Percentiles rank a stretch among this genome's conserved stretches.
Evolutionary conservation across 2,329 filamentous ascomycete species (phyloP).

Genomic region (Thielaviopsis ethacetica): DNA sequence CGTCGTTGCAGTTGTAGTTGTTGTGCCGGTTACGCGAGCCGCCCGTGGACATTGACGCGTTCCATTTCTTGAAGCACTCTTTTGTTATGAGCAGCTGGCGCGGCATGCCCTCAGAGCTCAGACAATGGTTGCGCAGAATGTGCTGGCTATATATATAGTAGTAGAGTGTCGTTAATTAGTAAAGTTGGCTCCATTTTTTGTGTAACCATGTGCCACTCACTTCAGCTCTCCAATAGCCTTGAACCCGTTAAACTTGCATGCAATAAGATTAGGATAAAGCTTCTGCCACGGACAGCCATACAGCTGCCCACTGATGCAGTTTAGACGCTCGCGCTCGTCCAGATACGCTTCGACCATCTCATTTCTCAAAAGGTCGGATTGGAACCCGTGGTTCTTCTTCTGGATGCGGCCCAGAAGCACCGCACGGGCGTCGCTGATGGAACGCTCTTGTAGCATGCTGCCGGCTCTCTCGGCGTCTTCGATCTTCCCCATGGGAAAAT

Average conservation of each 20-base stretch:
- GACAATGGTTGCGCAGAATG: slow-evolving; percentile 14
- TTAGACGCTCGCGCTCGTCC: not conserved
- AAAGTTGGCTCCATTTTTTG: not conserved
- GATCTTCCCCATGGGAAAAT: not conserved
- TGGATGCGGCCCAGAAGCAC: not conserved
- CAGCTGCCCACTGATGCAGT: not conserved
- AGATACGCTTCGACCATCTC: not conserved
- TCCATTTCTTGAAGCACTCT: not conserved
- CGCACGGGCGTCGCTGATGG: not conserved
- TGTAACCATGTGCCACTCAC: not conserved
- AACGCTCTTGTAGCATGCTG: not conserved
- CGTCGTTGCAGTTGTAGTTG: not conserved
- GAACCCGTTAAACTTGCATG: slow-evolving; percentile 1
- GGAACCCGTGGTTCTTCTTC: no score
- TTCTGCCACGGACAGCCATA: slow-evolving; percentile 4
- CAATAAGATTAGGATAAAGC: not conserved
- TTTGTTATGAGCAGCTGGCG: not conserved
- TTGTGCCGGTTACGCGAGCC: not conserved
- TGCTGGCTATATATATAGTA: slow-evolving; percentile 18
- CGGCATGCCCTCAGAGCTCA: not conserved
- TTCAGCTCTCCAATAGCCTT: slow-evolving; percentile 2
- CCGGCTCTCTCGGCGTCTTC: not conserved
- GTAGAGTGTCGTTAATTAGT: not conserved
- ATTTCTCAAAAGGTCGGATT: not conserved
- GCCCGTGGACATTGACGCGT: not conserved